Base-by-base conservation (phyloP, 176 grass and related monocot genomes). In the Microstegium vimineum region DNA sequence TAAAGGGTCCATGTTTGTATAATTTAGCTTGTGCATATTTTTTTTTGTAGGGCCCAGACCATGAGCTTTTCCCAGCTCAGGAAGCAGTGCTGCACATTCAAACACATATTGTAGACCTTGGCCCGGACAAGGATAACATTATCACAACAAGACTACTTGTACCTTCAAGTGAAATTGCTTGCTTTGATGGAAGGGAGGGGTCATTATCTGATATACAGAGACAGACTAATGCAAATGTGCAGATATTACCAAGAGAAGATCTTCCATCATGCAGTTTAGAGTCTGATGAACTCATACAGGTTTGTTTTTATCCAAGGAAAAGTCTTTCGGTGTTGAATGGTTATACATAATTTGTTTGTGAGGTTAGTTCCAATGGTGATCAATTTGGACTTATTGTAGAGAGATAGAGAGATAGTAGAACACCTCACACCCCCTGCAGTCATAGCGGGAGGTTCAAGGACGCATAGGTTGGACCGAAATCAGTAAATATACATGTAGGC, bases 221-320 rank as follows among this genome's bases (percentile, higher is more conserved):
- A 82, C 87, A 85, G 37, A 93, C 89, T 74, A 91, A 64, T 82
- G 96, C 89, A 26, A 99, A 99, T 76, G 52, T 99, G 76, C 96
- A 95, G 80, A 91, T 99, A 82, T 95, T 99, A 86, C 93, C 96
- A 45, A 99, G 92, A 81, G 90, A 91, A 80, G 76, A 93, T 56
- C 87, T 93, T 92, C 96, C 96, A 65, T 74, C 78, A 47, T 93
- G 96, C 12, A 93, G 93, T 25, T 71, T 90, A 56, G 96, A 95
- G n/a, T 86, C 93, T 81, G 96, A 99, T 90, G 93, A 95, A 71
- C 90, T 99, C 69, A 77, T 99, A 81, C 96, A 99, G 96, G 96
- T 99, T 86, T 62, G 81, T 85, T 40, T 26, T 51, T 33, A 77
- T 87, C 64, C 52, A 23, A 16, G 74, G 62, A 78, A 71, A 62